Evolutionary conservation across 1,284 basidiomycete species (phyloP).

Genomic region (Microbotryum scabiosae): DNA sequence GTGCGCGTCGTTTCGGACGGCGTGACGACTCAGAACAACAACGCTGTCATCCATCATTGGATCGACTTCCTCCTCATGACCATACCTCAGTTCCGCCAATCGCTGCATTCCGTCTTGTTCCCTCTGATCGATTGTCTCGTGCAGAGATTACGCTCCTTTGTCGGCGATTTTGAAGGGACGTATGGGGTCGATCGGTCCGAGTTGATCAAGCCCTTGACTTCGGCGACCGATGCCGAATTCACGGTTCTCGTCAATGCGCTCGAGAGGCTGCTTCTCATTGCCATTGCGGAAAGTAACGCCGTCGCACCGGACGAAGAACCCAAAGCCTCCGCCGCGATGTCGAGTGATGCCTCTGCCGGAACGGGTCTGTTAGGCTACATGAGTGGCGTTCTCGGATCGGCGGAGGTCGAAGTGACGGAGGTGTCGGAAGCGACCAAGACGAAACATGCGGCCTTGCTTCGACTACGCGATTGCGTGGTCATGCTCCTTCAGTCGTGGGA

Average conservation of each 20-base stretch:
- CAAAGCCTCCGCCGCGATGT: slow-evolving; percentile 38
- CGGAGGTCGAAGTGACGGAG: slow-evolving; percentile 30
- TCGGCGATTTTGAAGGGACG: slow-evolving; percentile 48
- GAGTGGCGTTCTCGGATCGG: slow-evolving; percentile 41
- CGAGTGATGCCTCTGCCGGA: slow-evolving; percentile 41
- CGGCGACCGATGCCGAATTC: slow-evolving; percentile 67
- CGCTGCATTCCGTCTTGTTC: slow-evolving; percentile 57
- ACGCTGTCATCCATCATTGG: slow-evolving; percentile 84
- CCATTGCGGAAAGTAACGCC: slow-evolving; percentile 43
- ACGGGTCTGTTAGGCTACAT: slow-evolving; percentile 41
- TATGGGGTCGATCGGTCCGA: slow-evolving; percentile 18
- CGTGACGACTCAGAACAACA: slow-evolving; percentile 59
- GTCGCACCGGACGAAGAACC: slow-evolving; percentile 10
- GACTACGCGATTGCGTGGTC: slow-evolving; percentile 22
- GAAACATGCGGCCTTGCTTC: slow-evolving; percentile 17
- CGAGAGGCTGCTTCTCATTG: slow-evolving; percentile 60
- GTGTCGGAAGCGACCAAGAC: slow-evolving; percentile 17
- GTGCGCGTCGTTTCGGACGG: slow-evolving; percentile 73
- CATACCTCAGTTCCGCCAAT: slow-evolving; percentile 67
- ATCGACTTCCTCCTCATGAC: slow-evolving; percentile 91
- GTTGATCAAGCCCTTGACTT: background rate
- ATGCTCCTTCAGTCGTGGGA: slow-evolving; percentile 34
- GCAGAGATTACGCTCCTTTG: slow-evolving; percentile 55
- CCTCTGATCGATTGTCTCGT: slow-evolving; percentile 75
- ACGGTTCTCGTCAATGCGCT: slow-evolving; percentile 72